These are phyloP conservation scores for Linnemannia hyalina DNA, from an alignment of 192 early-diverging fungal genomes.

Conservation along the genomic window DNA sequence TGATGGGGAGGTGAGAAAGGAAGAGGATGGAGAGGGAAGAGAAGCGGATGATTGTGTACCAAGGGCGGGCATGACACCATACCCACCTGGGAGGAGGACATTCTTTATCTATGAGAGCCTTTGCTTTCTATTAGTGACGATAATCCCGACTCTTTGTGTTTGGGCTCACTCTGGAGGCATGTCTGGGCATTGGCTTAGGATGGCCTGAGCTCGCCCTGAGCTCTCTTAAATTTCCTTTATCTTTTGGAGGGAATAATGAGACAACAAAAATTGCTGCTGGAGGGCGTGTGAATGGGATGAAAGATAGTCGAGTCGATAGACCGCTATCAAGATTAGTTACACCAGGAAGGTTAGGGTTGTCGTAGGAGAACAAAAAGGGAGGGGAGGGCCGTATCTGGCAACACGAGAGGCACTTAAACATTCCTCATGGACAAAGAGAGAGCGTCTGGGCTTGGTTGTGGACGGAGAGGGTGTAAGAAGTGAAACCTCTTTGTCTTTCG, in stretches of 20 bases:
- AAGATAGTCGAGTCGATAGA: slow-evolving; percentile 1
- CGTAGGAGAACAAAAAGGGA: not conserved
- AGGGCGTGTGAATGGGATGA: not conserved
- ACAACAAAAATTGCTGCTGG: not conserved
- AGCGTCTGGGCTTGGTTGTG: not conserved
- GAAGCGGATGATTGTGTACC: not conserved
- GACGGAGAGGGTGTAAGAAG: not conserved
- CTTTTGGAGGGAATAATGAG: slow-evolving; percentile 13
- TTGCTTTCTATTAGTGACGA: slow-evolving; percentile 31
- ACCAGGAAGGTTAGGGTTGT: not conserved
- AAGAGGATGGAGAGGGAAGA: not conserved
- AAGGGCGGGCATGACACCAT: not conserved
- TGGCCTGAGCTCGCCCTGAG: slow-evolving; percentile 46
- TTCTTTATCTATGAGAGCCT: slow-evolving; percentile 6
- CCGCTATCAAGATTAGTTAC: slow-evolving; percentile 2
- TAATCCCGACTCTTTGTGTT: slow-evolving; percentile 21
- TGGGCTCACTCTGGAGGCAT: slow-evolving; percentile 33
- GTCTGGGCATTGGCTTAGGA: slow-evolving; percentile 14
- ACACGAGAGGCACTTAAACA: not conserved
- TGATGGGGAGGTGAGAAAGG: not conserved
- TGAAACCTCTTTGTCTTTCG: not conserved
- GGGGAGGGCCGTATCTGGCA: not conserved
- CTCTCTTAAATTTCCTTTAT: slow-evolving; percentile 35
- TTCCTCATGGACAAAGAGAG: not conserved
- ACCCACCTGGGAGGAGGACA: not conserved